These are phyloP conservation scores for Alnus glutinosa DNA, from an alignment of 306 rosid species.

Conservation along the genomic window DNA sequence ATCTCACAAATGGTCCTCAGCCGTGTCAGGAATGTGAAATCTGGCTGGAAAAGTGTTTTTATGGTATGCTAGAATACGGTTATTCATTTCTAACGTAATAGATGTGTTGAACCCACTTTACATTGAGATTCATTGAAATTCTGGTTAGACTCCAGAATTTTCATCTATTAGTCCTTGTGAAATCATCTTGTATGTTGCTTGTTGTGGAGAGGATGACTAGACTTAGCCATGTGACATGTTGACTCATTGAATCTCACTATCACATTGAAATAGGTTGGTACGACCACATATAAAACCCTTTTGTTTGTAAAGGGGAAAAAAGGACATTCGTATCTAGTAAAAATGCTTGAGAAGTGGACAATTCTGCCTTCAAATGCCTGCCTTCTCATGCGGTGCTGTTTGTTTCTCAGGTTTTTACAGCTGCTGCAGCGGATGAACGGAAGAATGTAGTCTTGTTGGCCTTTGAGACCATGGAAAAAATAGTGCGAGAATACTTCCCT, in stretches of 20 bases:
- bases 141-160: not conserved
- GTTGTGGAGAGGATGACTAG: not conserved
- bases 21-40: constrained; percentile 93
- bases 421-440: constrained; percentile 94
- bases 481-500: constrained; percentile 95
- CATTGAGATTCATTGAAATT: not conserved
- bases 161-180: not conserved
- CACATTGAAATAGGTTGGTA: not conserved
- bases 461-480: constrained; percentile 97
- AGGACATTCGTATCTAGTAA: not conserved
- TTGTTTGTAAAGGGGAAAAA: not conserved
- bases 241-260: not conserved
- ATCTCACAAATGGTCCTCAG: constrained; percentile 99
- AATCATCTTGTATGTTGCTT: not conserved
- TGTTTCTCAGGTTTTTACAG: constrained; percentile 81
- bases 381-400: constrained; percentile 38
- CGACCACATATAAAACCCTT: not conserved
- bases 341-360: not conserved
- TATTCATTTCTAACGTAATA: not conserved
- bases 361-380: constrained; percentile 11
- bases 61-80: constrained; percentile 59
- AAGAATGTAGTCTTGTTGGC: constrained; percentile 92
- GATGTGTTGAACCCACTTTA: not conserved
- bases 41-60: constrained; percentile 99
- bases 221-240: not conserved